Base-by-base conservation (phyloP, 768 basidiomycete species). In the Mycena polygramma region DNA sequence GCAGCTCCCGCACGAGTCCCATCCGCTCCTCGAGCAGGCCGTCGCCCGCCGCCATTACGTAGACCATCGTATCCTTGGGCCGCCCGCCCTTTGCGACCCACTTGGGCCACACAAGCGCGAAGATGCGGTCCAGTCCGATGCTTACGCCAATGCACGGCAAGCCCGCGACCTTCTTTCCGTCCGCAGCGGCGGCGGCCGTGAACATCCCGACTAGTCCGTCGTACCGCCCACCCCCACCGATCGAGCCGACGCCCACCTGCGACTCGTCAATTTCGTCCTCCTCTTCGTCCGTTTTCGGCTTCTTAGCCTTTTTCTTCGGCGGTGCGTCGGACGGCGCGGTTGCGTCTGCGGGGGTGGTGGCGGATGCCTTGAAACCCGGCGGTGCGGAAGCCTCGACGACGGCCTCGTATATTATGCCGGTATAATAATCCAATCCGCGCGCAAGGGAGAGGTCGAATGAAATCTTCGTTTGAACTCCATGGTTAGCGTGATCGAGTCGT, bases 351-450 rank as follows among this genome's bases (percentile, higher is more conserved):
- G 81, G 69, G 9, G 48, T 74, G 15, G 86, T 76, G 0, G 88
- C 84, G 55, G 85, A 77, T 1, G 87, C 87, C 73, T 88, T 86
- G 83, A 95, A 91, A 4, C 90, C 91, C 0, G 97, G 97, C 2
- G 97, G 96, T 0, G 97, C 97, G 11, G 97, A 98, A 1, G 92
- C 94, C 77, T 95, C 96, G 48, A 96, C 94, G 70, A 94, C 89
- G 51, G 95, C 98, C 81, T 99, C 97, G 81, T 97, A 99, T 79
- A 99, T 99, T 76, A 99, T 92, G 20, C 98, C 98, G 2, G 97
- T 99, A 82, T 99, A 99, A 81, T 99, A 99, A 80, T 99, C 98
- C 24, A 99, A 88, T 46, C 97, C 97, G 39, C 97, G 92, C n/a
- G 97, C 97, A 17, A 99, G 90, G 2, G 96, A 98, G 73, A 99